These are phyloP conservation scores for Xanthoconium stramineum DNA, from an alignment of 768 basidiomycete genomes.

Conservation along the genomic window DNA sequence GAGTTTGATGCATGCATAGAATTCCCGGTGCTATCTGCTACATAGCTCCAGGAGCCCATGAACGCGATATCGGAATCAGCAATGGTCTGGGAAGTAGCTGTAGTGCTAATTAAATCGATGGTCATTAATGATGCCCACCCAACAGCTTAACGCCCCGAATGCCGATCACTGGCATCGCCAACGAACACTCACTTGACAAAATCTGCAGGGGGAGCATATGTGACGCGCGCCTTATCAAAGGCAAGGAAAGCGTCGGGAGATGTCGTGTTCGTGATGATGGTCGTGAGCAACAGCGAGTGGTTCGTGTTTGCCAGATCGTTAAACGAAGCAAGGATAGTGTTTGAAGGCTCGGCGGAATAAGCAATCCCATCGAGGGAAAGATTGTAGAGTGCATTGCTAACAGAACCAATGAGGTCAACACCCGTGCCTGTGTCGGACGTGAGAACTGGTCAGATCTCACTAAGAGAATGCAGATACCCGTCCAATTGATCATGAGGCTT, in stretches of 20 bases:
- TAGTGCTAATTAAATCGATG: constrained; percentile 31
- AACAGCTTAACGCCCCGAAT: background rate
- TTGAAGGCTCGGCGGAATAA: constrained; percentile 22
- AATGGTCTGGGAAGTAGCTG: constrained; percentile 35
- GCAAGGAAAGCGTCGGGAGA: constrained; percentile 40
- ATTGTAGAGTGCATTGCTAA: constrained; percentile 41
- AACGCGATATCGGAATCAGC: constrained; percentile 48
- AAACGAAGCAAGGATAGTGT: constrained; percentile 49
- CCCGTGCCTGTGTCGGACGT: constrained; percentile 51
- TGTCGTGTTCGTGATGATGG: constrained; percentile 35
- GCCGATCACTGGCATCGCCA: constrained; percentile 3
- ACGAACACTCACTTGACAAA: constrained; percentile 33
- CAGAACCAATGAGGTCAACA: constrained; percentile 56
- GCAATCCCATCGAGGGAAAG: constrained; percentile 51
- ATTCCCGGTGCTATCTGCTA: constrained; percentile 29
- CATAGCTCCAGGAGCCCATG: constrained; percentile 53
- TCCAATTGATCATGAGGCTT: constrained; percentile 54
- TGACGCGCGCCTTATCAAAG: constrained; percentile 58
- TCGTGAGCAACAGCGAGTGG: constrained; percentile 57
- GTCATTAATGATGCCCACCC: constrained; percentile 18
- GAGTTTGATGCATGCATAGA: constrained; percentile 33
- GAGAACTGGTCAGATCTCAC: background rate
- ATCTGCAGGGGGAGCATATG: constrained; percentile 33
- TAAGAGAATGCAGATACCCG: constrained; percentile 43
- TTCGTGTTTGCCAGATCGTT: constrained; percentile 42